Evolutionary conservation across 192 early-diverging fungal genomes (phyloP).

Genomic region (Cladochytrium replicatum): DNA sequence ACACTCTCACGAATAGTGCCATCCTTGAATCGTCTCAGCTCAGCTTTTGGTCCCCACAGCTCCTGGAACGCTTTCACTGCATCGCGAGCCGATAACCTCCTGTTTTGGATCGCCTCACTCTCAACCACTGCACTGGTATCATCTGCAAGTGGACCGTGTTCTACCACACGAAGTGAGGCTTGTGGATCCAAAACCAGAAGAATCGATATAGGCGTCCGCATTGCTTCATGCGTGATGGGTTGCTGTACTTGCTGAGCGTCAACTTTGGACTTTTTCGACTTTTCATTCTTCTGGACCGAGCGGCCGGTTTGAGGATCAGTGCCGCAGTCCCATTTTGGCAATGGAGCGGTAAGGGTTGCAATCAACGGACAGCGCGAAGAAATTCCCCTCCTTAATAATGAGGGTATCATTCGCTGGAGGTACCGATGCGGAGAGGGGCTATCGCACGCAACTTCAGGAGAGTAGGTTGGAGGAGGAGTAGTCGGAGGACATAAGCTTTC

Average conservation of each 20-base stretch:
- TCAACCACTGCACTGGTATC: constrained; percentile 45
- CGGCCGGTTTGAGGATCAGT: constrained; percentile 5
- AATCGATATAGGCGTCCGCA: constrained; percentile 28
- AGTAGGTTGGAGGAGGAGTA: constrained; percentile 15
- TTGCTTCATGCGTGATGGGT: too few species aligned
- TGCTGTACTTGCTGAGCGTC: too few species aligned
- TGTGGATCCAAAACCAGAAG: constrained; percentile 66
- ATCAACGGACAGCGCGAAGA: constrained; percentile 24
- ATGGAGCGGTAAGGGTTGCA: constrained; percentile 7
- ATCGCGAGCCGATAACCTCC: background rate
- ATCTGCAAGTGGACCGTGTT: constrained; percentile 74
- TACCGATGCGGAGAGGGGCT: constrained; percentile 23
- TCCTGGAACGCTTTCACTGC: constrained; percentile 56
- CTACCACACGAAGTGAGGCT: constrained; percentile 61
- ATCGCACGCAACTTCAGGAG: constrained; percentile 23
- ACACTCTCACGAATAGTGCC: constrained; percentile 83
- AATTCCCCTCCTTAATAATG: constrained; percentile 27
- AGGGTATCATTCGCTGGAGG: constrained; percentile 14
- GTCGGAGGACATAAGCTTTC: background rate
- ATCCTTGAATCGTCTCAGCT: constrained; percentile 90
- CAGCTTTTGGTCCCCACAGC: constrained; percentile 85
- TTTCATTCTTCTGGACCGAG: too few species aligned
- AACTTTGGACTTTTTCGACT: constrained; percentile 18
- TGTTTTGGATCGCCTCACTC: too few species aligned
- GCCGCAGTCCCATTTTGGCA: constrained; percentile 9